Conservation (phyloP, 2,329 filamentous ascomycete genomes). For the Claviceps sp. region DNA sequence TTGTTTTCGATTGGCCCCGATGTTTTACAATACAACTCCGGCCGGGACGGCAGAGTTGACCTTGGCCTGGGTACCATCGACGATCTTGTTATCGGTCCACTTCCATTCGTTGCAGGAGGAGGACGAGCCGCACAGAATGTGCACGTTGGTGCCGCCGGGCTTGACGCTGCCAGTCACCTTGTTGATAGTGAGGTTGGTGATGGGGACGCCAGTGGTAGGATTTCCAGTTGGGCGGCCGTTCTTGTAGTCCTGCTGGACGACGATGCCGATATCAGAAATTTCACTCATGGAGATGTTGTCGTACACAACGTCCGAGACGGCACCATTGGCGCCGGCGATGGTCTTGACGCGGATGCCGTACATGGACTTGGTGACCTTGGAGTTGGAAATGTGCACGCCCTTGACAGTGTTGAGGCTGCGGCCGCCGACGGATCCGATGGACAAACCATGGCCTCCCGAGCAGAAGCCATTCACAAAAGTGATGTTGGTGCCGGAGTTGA, state of each 20-base stretch:
- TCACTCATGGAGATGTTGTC: constrained; percentile 9
- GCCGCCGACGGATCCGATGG: constrained; percentile 2
- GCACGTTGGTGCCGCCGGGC: neutral
- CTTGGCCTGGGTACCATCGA: neutral
- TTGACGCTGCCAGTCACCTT: constrained; percentile 2
- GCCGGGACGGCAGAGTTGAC: neutral
- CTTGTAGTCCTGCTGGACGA: constrained; percentile 32
- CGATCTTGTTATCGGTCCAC: neutral
- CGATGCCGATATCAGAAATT: constrained; percentile 26
- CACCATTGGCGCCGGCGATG: neutral
- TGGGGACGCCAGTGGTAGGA: constrained; percentile 37
- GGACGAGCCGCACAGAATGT: neutral
- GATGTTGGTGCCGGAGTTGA: constrained; percentile 2
- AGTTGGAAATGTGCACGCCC: neutral
- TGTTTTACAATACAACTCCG: constrained; percentile 4
- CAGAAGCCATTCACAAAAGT: neutral
- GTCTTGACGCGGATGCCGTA: constrained; percentile 1
- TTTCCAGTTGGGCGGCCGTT: constrained; percentile 32
- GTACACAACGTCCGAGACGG: neutral
- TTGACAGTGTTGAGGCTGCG: neutral
- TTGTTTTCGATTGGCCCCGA: neutral
- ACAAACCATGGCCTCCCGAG: neutral
- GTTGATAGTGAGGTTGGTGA: constrained; percentile 32
- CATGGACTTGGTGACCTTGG: neutral
- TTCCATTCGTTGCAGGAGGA: neutral